phyloP scores from a whole-genome alignment of 768 basidiomycete genomes.

The Suillus variegatus region DNA sequence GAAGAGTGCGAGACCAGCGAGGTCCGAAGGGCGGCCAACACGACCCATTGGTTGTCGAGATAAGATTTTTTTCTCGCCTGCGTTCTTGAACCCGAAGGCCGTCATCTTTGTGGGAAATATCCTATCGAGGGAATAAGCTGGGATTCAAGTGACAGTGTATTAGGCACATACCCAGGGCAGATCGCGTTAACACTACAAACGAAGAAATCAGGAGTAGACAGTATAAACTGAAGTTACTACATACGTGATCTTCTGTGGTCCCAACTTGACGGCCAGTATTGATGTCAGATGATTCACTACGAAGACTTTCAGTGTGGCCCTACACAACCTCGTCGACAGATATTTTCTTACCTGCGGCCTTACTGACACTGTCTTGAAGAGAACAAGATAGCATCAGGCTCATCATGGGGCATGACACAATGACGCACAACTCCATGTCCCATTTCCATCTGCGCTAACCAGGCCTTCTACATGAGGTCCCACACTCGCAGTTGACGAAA shows the following conservation, averaged over 20 bases:
- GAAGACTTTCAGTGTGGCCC: not conserved
- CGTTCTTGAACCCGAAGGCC: constrained; percentile 59
- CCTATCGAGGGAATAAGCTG: constrained; percentile 30
- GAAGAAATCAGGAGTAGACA: constrained; percentile 5
- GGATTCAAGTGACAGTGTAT: not conserved
- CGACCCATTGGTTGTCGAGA: constrained; percentile 70
- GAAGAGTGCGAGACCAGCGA: constrained; percentile 72
- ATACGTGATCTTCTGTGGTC: constrained; percentile 61
- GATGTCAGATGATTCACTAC: constrained; percentile 79
- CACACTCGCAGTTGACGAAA: constrained; percentile 70
- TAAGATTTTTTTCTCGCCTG: constrained; percentile 54
- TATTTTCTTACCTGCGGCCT: constrained; percentile 62
- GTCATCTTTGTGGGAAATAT: constrained; percentile 89
- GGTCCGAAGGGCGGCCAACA: constrained; percentile 61
- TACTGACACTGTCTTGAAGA: constrained; percentile 69
- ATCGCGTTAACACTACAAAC: constrained; percentile 77
- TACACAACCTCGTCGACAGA: not conserved
- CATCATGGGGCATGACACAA: not conserved
- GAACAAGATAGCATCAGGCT: constrained; percentile 5
- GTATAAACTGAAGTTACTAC: constrained; percentile 26
- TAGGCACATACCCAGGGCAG: constrained; percentile 62
- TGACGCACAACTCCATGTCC: constrained; percentile 78
- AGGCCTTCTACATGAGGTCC: constrained; percentile 48
- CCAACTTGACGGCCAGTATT: constrained; percentile 67
- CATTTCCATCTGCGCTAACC: constrained; percentile 56